Percentiles rank a stretch among this genome's conserved stretches.
phyloP scores from a whole-genome alignment of 805 yeast species.

The Schizosaccharomyces cryophilus region DNA sequence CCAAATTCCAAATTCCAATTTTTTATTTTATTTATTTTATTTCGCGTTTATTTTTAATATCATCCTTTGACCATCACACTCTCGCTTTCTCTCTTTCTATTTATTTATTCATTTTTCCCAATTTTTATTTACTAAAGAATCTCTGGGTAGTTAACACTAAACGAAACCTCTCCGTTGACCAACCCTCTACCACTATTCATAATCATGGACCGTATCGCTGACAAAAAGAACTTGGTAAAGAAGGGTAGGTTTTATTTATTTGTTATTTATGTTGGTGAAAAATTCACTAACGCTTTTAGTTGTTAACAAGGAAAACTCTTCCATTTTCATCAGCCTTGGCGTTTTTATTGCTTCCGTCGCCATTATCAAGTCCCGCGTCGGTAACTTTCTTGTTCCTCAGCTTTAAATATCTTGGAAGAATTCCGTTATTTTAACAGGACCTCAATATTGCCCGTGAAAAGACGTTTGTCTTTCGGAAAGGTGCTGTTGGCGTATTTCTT shows the following conservation, averaged over 20 bases:
- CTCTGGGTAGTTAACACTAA: too few species aligned
- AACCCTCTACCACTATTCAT: not conserved
- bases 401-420: not conserved
- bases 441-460: too few species aligned
- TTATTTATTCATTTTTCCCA: too few species aligned
- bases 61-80: too few species aligned
- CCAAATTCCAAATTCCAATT: too few species aligned
- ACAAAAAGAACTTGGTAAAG: not conserved
- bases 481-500: too few species aligned
- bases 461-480: too few species aligned
- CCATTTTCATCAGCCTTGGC: not conserved
- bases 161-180: not conserved
- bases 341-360: not conserved
- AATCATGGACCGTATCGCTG: not conserved
- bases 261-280: not conserved
- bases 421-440: not conserved
- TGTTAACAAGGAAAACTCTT: not conserved
- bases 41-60: too few species aligned
- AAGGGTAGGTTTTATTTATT: not conserved
- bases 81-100: too few species aligned
- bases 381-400: not conserved
- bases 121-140: too few species aligned
- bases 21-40: too few species aligned
- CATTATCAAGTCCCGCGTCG: not conserved
- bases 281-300: not conserved